Conservation (phyloP, 176 grass and related monocot species). For the Paspalum notatum region DNA sequence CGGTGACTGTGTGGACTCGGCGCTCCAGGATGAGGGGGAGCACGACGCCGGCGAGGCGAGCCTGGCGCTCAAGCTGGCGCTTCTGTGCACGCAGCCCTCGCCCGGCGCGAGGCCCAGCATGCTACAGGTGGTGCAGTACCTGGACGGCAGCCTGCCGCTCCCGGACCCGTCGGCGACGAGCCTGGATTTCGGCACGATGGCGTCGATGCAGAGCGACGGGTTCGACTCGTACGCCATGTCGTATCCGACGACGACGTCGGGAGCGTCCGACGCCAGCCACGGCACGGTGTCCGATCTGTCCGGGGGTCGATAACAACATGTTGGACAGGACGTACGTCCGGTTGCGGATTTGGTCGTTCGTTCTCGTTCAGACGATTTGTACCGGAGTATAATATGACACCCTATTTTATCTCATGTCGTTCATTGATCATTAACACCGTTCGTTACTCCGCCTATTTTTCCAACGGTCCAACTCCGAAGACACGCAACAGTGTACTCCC, state of each 20-base stretch:
- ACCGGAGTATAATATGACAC: too few species aligned
- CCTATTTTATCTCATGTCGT: too few species aligned
- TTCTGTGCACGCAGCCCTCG: background rate
- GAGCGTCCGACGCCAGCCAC: background rate
- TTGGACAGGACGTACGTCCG: background rate
- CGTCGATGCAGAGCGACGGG: background rate
- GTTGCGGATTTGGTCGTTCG: background rate
- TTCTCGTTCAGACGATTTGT: too few species aligned
- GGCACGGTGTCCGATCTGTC: conserved; percentile 32
- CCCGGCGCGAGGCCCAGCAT: background rate
- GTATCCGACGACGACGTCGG: background rate
- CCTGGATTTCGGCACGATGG: background rate
- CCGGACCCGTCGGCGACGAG: background rate
- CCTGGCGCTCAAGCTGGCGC: conserved; percentile 6
- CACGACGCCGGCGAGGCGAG: conserved; percentile 13
- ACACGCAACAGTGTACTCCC: too few species aligned
- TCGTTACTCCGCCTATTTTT: too few species aligned
- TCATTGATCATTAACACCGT: too few species aligned
- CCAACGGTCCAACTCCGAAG: too few species aligned
- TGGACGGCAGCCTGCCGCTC: background rate
- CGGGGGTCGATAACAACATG: conserved; percentile 23
- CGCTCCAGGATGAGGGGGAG: background rate
- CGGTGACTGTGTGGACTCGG: background rate
- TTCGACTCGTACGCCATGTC: background rate
- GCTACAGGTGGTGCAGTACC: background rate